phyloP scores from a whole-genome alignment of 768 basidiomycete genomes.

The Podaxis carcinomalis region DNA sequence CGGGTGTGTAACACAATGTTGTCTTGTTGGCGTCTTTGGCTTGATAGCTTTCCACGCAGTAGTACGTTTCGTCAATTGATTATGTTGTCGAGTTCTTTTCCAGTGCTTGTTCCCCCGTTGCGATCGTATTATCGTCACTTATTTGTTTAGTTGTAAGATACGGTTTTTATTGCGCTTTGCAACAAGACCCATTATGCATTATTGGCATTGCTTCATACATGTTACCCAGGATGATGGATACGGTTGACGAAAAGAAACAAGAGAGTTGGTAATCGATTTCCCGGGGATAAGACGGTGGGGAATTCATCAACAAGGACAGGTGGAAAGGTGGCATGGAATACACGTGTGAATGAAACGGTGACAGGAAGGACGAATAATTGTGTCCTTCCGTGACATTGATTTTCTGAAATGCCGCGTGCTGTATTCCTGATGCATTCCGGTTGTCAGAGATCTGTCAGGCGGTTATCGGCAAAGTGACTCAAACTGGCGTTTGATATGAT shows the following conservation, averaged over 20 bases:
- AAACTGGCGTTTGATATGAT: background rate
- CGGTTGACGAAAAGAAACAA: background rate
- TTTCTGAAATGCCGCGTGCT: background rate
- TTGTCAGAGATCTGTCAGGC: background rate
- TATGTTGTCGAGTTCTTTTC: constrained; percentile 7
- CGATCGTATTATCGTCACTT: constrained; percentile 6
- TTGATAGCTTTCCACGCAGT: background rate
- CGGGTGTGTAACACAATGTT: background rate
- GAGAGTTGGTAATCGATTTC: background rate
- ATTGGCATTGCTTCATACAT: background rate
- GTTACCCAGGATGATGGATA: background rate
- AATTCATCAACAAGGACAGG: background rate
- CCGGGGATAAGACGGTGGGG: background rate
- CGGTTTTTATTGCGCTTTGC: constrained; percentile 1
- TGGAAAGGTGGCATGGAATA: background rate
- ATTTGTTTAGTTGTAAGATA: constrained; percentile 4
- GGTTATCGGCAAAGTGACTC: background rate
- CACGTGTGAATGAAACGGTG: background rate
- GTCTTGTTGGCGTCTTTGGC: background rate
- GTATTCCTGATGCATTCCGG: background rate
- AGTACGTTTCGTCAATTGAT: constrained; percentile 4
- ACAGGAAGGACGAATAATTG: background rate
- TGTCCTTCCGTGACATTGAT: background rate
- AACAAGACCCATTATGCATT: constrained; percentile 7
- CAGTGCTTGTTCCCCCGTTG: background rate